A percentile compares a stretch with the other conserved stretches of the same genome.
These are phyloP conservation scores for Zymoseptoria tritici DNA, from an alignment of 2,329 filamentous ascomycete species.

Conservation along the genomic window DNA sequence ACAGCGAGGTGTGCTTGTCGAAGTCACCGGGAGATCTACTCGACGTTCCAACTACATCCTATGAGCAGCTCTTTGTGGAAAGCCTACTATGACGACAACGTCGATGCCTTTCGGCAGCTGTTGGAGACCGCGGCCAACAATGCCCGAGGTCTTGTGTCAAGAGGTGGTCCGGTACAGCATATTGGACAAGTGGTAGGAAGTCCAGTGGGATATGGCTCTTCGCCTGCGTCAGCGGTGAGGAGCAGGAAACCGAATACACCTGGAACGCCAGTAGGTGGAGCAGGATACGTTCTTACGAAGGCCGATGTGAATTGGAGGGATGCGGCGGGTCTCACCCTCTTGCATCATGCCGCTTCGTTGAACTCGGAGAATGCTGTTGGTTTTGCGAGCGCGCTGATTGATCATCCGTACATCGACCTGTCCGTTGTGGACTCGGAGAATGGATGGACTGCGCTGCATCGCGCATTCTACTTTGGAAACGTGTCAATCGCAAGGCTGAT, in stretches of 20 bases:
- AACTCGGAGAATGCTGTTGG: constrained; percentile 58
- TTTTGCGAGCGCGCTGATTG: constrained; percentile 73
- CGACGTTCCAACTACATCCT: constrained; percentile 39
- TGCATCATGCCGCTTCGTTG: constrained; percentile 79
- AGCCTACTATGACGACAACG: constrained; percentile 94
- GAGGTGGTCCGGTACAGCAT: constrained; percentile 28
- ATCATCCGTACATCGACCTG: constrained; percentile 75
- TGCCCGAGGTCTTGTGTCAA: constrained; percentile 43
- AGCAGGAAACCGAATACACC: constrained; percentile 33
- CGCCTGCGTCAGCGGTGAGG: constrained; percentile 36
- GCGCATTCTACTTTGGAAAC: constrained; percentile 84
- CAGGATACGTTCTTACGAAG: constrained; percentile 44
- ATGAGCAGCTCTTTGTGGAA: constrained; percentile 98
- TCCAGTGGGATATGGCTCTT: constrained; percentile 38
- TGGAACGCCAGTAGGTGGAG: constrained; percentile 38
- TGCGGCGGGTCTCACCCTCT: constrained; percentile 68
- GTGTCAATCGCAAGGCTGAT: constrained; percentile 76
- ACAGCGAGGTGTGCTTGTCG: constrained; percentile 75
- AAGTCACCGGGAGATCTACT: constrained; percentile 42
- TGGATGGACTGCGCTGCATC: constrained; percentile 91
- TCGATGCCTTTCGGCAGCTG: constrained; percentile 86
- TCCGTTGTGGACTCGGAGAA: constrained; percentile 84
- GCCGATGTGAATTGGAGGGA: constrained; percentile 81
- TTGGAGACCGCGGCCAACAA: constrained; percentile 64
- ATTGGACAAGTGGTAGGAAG: constrained; percentile 32